Evolutionary conservation across 23 red algal genomes (phyloP).

Genomic region (Cyanidiococcus yangmingshanensis): DNA sequence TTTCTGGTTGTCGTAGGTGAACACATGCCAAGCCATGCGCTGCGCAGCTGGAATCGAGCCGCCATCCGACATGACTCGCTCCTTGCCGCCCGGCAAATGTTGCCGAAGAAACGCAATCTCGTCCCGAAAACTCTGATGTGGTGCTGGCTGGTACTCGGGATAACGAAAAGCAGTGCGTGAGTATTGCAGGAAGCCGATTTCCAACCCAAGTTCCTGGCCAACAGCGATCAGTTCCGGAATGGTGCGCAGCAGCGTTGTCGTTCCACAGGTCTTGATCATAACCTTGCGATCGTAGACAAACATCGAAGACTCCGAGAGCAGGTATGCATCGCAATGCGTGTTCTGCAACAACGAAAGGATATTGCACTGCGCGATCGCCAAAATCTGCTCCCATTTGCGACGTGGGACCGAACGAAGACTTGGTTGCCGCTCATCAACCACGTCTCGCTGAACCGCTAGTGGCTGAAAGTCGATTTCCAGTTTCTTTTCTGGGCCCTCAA

Average conservation of each 20-base stretch:
- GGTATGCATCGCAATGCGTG: constrained; percentile 50
- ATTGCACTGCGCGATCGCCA: constrained; percentile 54
- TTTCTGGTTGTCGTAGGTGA: constrained; percentile 10
- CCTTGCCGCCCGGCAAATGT: constrained; percentile 20
- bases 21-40: constrained; percentile 35
- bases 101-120: constrained; percentile 57
- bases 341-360: constrained; percentile 44
- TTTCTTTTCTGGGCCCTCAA: constrained; percentile 93
- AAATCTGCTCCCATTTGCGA: constrained; percentile 32
- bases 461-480: constrained; percentile 41
- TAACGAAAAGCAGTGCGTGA: constrained; percentile 57
- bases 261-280: constrained; percentile 91
- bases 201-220: constrained; percentile 25
- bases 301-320: constrained; percentile 89
- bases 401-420: constrained; percentile 40
- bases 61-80: constrained; percentile 17
- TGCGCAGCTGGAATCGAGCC: background rate
- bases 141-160: constrained; percentile 50
- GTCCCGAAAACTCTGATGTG: constrained; percentile 48
- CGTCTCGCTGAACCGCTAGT: background rate
- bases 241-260: constrained; percentile 58
- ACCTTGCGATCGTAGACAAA: constrained; percentile 65
- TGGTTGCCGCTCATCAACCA: background rate
- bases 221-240: constrained; percentile 30
- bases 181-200: constrained; percentile 39